Percentiles rank a stretch among this genome's conserved stretches.
phyloP scores from a whole-genome alignment of 2,329 filamentous ascomycete species.

The Lachnellula occidentalis region DNA sequence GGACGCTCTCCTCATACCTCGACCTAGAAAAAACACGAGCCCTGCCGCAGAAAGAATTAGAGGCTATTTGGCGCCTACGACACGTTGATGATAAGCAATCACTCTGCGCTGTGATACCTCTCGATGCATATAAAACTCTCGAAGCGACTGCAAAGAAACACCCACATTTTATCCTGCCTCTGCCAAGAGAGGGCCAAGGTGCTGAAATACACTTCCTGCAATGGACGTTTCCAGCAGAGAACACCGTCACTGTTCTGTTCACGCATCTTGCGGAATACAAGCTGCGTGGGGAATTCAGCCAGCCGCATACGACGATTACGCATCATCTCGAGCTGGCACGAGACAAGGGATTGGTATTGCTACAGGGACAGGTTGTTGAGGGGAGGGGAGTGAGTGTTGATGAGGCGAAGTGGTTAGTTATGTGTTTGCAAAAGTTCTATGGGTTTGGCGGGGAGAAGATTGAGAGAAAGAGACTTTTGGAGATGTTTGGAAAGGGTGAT shows the following conservation, averaged over 20 bases:
- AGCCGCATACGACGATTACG: constrained; percentile 89
- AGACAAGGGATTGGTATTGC: constrained; percentile 73
- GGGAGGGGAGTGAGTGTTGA: constrained; percentile 70
- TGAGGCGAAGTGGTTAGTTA: constrained; percentile 83
- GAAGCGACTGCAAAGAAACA: constrained; percentile 64
- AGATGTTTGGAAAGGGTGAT: constrained; percentile 79
- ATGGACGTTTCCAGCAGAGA: constrained; percentile 79
- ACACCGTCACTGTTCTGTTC: constrained; percentile 76
- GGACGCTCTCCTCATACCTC: constrained; percentile 63
- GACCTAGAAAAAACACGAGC: constrained; percentile 71
- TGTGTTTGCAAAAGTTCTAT: constrained; percentile 95
- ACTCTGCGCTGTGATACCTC: constrained; percentile 78
- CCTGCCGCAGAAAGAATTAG: constrained; percentile 76
- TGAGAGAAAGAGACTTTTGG: constrained; percentile 63
- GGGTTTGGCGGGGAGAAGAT: constrained; percentile 52
- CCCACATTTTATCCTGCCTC: constrained; percentile 86
- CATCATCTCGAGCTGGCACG: constrained; percentile 78
- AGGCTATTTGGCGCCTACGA: constrained; percentile 83
- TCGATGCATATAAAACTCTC: constrained; percentile 68
- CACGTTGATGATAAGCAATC: constrained; percentile 68
- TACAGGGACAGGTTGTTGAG: constrained; percentile 76
- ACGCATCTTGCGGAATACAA: constrained; percentile 94
- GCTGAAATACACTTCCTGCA: constrained; percentile 96
- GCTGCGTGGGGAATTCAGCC: constrained; percentile 78
- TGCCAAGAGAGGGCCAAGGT: constrained; percentile 62